Evolutionary conservation across 805 yeast species (phyloP).

Genomic region (Ogataea polymorpha): DNA sequence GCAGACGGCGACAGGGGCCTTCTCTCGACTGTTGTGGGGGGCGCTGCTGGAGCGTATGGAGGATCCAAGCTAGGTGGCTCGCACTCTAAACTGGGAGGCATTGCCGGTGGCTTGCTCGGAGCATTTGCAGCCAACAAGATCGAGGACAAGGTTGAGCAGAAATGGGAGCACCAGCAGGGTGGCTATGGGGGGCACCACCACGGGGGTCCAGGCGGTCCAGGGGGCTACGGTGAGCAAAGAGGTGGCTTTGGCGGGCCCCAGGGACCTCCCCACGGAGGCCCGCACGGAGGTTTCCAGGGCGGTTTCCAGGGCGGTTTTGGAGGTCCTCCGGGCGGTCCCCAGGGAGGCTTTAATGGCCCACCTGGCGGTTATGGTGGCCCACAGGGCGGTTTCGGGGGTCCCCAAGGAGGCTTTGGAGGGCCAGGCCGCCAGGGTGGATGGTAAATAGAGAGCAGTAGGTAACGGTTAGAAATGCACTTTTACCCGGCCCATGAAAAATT

Average conservation of each 20-base stretch:
- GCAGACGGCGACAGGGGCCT: constrained; percentile 41
- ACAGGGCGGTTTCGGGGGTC: constrained; percentile 2
- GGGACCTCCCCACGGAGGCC: constrained; percentile 21
- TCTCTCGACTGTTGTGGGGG: constrained; percentile 45
- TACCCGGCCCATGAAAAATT: constrained; percentile 12
- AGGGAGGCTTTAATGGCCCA: constrained; percentile 12
- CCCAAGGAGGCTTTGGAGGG: background rate
- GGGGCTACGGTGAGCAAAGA: constrained; percentile 8
- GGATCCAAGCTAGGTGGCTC: constrained; percentile 43
- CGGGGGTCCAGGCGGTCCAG: constrained; percentile 16
- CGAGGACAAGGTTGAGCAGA: constrained; percentile 35
- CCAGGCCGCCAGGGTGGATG: constrained; percentile 3
- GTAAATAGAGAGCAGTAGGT: background rate
- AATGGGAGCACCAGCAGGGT: constrained; percentile 22
- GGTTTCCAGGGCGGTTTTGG: no score
- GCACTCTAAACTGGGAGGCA: constrained; percentile 43
- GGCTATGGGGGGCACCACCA: constrained; percentile 13
- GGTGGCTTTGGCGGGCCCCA: constrained; percentile 3
- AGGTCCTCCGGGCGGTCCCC: no score
- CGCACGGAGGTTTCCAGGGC: constrained; percentile 13
- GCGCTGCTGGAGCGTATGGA: constrained; percentile 52
- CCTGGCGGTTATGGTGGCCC: constrained; percentile 15
- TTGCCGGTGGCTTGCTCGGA: constrained; percentile 55
- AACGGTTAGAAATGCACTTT: background rate
- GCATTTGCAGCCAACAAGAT: constrained; percentile 52